Evolutionary conservation across 1,139 yeast species (phyloP), one percentile per base, ranked within the genome.

Genomic region (Geotrichum macrosporum): DNA sequence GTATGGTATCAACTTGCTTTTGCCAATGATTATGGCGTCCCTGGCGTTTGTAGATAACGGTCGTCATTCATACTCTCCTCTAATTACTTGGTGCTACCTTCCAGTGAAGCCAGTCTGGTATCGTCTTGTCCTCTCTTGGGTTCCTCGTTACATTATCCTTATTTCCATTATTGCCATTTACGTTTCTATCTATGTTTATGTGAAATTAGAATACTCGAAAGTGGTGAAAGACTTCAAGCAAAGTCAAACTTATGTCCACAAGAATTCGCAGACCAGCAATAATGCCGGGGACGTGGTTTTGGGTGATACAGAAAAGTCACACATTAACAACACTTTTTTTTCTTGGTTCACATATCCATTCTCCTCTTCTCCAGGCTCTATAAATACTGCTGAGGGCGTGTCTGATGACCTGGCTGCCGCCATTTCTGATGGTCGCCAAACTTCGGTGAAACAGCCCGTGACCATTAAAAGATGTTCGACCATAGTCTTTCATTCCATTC

Each of bases 21-120:
- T 84, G 5, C 95, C 96, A 0, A 62, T 79, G 9, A 57, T 84
- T 1, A 62, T 88, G 56, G 94, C 96, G 6, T 73, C 85, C 43
- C 69, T 86, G 52, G 94, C 89, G 0, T 87, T 84, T 60, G 75
- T 83, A 30, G 68, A 72, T 29, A 60, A 56, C 33, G 63, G 60
- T 5, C 46, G 57, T 24, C 50, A 48, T 26, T 57, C 63, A 12
- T 61, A 57, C 47, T 50, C 55, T 30, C 66, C 65, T 10, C 74
- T 77, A 53, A 78, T 83, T 40, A 80, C 86, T 49, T 84, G 92
- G 89, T 82, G 95, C 61, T 87, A 84, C 61, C 68, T 88, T 46
- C 92, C 95, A 0, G 77, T 79, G 46, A 57, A 70, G 2, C 95
- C 94, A 0, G 63, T 75, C 9, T 87, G 94, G 94, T 81, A 80